Evolutionary conservation across 177 flowering plant genomes (phyloP), one percentile per base, ranked within the genome.

Genomic region (Vitis hybrid): DNA sequence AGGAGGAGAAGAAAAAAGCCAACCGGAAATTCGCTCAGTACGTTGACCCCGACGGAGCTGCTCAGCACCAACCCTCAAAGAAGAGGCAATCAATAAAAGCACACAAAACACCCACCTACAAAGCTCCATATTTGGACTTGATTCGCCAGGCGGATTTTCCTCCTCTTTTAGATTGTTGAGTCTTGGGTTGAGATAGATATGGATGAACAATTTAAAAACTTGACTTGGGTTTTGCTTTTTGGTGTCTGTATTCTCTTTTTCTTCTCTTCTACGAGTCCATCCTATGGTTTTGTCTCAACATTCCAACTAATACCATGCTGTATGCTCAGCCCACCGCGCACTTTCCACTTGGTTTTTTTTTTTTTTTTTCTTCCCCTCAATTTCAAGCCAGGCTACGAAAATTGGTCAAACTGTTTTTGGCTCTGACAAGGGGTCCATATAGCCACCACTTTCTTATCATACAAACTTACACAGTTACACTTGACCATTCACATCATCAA

Each of bases 11-110:
- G 11, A 72, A 59, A 9, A 67, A 71, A 58, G 15, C 64, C n/a
- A 13, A 79, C 84, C 84, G 67, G 84, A 77, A 64, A 82, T 82
- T 59, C 84, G 59, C 74, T 82, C 84, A 12, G 84, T 82, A 61
- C 71, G 84, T 50, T 68, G 82, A 71, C 61, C 76, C 69, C 82
- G 59, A 49, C 76, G 71, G 15, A 65, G 66, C 66, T 66, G 66
- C 35, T 69, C 10, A 13, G 82, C 80, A 62, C 11, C 72, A 70
- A 72, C 70, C 65, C 65, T 55, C 48, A 35, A 64, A 3, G 73
- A 21, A 20, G 68, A 72, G 27, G 73, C 66, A 63, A 74, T 58
- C 66, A 1, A 71, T 20, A 75, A 62, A 71, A 72, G 14, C 21
- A 70, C 78, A 20, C 70, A 10, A 56, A 79, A 73, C 27, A 11